Conservation (phyloP, 2,329 filamentous ascomycete species). For the Aspergillus hiratsukae region DNA sequence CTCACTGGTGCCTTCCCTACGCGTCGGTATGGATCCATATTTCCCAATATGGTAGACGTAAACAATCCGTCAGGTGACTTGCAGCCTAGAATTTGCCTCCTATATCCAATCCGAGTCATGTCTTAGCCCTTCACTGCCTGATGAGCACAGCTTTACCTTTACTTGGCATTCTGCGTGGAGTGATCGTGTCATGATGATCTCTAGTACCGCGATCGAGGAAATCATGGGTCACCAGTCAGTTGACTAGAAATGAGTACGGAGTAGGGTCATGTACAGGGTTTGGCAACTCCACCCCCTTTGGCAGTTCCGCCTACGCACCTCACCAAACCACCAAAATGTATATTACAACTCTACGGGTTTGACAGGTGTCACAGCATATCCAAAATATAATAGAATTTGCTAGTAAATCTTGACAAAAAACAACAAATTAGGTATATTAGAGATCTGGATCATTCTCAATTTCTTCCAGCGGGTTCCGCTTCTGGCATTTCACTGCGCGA, state of each 20-base stretch:
- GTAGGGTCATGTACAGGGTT: too few relatives aligned
- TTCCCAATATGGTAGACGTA: background rate
- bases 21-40: background rate
- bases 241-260: background rate
- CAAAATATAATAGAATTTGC: too few relatives aligned
- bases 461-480: too few relatives aligned
- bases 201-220: background rate
- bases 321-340: too few relatives aligned
- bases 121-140: background rate
- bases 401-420: too few relatives aligned
- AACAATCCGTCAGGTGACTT: constrained; percentile 11
- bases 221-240: background rate
- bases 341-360: too few relatives aligned
- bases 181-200: background rate
- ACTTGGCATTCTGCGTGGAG: background rate
- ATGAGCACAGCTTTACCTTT: background rate
- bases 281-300: too few relatives aligned
- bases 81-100: constrained; percentile 7
- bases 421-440: too few relatives aligned
- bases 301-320: too few relatives aligned
- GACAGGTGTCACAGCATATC: too few relatives aligned
- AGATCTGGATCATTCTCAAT: too few relatives aligned
- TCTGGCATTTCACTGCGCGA: too few relatives aligned
- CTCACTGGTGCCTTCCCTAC: background rate
- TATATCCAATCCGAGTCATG: background rate